phyloP scores from a whole-genome alignment of 2,329 filamentous ascomycete species.

The Cytospora chrysosperma region DNA sequence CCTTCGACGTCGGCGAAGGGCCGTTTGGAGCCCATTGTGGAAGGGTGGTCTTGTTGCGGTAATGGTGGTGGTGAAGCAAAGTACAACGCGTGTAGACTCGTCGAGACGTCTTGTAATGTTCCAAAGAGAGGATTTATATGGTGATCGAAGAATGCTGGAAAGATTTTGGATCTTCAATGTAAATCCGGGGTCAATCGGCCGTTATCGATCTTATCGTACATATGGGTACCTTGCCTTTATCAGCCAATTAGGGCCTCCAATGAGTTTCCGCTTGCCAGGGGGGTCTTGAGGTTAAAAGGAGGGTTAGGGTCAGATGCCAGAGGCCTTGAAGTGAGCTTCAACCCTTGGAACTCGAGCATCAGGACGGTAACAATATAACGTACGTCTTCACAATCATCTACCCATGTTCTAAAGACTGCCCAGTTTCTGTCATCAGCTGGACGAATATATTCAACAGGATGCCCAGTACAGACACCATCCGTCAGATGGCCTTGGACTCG shows the following conservation, averaged over 20 bases:
- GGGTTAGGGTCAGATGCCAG: not conserved
- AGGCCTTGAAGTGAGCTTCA: not conserved
- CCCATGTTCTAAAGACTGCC: not conserved
- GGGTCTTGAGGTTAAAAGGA: no score
- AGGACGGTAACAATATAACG: not conserved
- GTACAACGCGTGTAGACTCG: not conserved
- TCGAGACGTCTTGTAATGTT: not conserved
- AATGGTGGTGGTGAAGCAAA: no score
- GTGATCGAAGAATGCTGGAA: not conserved
- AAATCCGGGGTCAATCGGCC: not conserved
- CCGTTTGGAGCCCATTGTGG: constrained; percentile 35
- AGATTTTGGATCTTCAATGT: not conserved
- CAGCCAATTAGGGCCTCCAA: not conserved
- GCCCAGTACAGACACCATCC: not conserved
- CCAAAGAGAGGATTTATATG: not conserved
- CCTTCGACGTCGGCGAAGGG: constrained; percentile 29
- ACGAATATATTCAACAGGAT: not conserved
- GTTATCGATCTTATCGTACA: constrained; percentile 16
- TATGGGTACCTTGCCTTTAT: not conserved
- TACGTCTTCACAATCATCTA: not conserved
- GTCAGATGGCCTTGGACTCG: not conserved
- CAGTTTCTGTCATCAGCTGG: not conserved
- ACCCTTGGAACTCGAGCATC: no score
- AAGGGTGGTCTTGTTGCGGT: not conserved
- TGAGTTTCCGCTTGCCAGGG: no score